Base-by-base conservation (phyloP, 1,139 yeast species). In the Geotrichum carabidarum region DNA sequence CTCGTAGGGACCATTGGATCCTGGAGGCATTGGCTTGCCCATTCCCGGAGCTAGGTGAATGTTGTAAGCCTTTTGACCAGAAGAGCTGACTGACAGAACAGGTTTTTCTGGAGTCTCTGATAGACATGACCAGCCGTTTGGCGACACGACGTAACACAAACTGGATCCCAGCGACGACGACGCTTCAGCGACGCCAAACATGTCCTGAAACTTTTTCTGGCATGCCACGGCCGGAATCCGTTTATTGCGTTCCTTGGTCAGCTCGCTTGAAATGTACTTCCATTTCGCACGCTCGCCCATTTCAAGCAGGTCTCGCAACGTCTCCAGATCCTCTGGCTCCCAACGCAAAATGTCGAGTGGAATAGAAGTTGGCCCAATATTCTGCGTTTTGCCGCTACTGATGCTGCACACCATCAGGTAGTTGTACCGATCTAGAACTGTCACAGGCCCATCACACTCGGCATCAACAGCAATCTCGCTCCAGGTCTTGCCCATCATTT, bases 221-320 rank as follows among this genome's bases (percentile, higher is more conserved):
- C 77, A 74, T 0, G 77, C 75, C 8, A 68, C 58, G 2, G 73
- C 65, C 0, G 78, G 73, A 14, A 75, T 71, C 18, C 77, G 64
- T 58, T 71, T 61, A 44, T 64, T 58, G 11, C 37, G 49, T 22
- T 61, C 62, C 36, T 59, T 54, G n/a, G 69, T 63, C 27, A 71
- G 57, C 50, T 62, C 65, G n/a, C 65, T 65, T 37, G 77, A 69
- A 50, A 74, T 65, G 58, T 65, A 73, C 58, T 71, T 70, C 78
- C 78, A 74, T 55, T 74, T 74, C 43, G 71, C 71, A 48, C 71
- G 63, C 55, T 74, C 78, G 8, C 74, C 77, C 4, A 64, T 62
- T 35, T 68, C 71, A 41, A 74, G 63, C 40, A 74, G 58, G 8
- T 69, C 67, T 48, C 65, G 61, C 43, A 74, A 62, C 18, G 69